Base-by-base conservation (phyloP, 2,329 filamentous ascomycete genomes). In the Incumbomyces delicatus region DNA sequence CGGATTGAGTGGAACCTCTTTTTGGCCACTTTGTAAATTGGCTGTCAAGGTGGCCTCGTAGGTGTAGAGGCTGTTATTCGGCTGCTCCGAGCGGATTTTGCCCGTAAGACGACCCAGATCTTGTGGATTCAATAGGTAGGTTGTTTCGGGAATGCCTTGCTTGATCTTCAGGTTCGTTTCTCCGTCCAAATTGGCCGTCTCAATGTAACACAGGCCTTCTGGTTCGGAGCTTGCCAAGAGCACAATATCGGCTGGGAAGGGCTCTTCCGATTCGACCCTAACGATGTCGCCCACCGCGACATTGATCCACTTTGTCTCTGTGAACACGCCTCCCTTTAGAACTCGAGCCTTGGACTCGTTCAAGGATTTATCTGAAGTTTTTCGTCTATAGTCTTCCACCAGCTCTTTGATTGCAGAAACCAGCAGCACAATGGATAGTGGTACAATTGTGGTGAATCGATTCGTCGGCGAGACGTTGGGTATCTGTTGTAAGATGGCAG, bases 91-190 rank as follows among this genome's bases (percentile, higher is more conserved):
- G 58, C 87, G 84, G 57, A 98, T 73, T 52, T 85, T 83, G 27
- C 92, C 92, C 39, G 86, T 85, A 2, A 98, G 70, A 51, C 90
- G 77, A 61, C 87, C 87, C 52, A 98, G 72, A 58, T 96, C 90
- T 53, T 77, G 81, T 14, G 88, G 80, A 61, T 87, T 95, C 49
- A 98, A 88, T 61, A 95, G 74, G 50, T 84, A 75, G 12, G 85
- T 81, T 0, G 92, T 98, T 70, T 98, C 92, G 0, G 92, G 90
- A 45, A 95, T 81, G 1, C 82, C 90, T 69, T 98, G 92, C 70
- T 98, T 98, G 70, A 98, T 95, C 69, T 98, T 98, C 57, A 98
- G 71, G 63, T 98, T 98, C 16, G 92, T 98, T 68, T 98, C 92
- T 57, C 92, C 92, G 59, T 98, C 92, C 49, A 98, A 73, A 62